A percentile compares a stretch with the other conserved stretches of the same genome.
phyloP scores from a whole-genome alignment of 805 yeast genomes.

The Metschnikowia picachoensis region DNA sequence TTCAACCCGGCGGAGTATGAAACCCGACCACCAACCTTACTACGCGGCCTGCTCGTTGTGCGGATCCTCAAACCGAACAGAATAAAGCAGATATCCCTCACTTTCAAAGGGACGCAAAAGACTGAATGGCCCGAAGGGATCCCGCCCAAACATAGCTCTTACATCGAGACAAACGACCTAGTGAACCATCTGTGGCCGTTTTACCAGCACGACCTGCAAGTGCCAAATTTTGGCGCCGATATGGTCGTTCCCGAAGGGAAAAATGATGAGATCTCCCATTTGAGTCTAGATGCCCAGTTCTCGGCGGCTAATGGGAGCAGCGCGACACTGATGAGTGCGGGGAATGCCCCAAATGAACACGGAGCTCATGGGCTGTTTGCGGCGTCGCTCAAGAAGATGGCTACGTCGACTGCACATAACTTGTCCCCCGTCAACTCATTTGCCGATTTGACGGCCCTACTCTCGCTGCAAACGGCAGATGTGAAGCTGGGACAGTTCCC shows the following conservation, averaged over 20 bases:
- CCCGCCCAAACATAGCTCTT: constrained; percentile 77
- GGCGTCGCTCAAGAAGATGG: constrained; percentile 24
- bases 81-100: constrained; percentile 58
- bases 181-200: constrained; percentile 91
- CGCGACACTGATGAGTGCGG: constrained; percentile 17
- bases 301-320: not conserved
- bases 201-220: constrained; percentile 36
- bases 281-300: constrained; percentile 25
- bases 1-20: constrained; percentile 61
- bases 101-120: constrained; percentile 63
- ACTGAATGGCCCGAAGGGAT: constrained; percentile 99
- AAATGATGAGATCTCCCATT: constrained; percentile 32
- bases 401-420: constrained; percentile 21
- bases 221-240: constrained; percentile 46
- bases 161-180: constrained; percentile 59
- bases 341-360: not conserved
- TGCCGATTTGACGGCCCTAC: constrained; percentile 22
- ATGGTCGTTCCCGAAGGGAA: constrained; percentile 22
- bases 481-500: constrained; percentile 41
- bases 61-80: constrained; percentile 69
- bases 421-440: constrained; percentile 22
- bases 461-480: constrained; percentile 18
- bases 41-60: constrained; percentile 75
- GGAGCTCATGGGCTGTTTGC: constrained; percentile 13
- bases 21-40: constrained; percentile 69